Base-by-base conservation (phyloP, 1,139 yeast species). In the Wickerhamomyces sp. region DNA sequence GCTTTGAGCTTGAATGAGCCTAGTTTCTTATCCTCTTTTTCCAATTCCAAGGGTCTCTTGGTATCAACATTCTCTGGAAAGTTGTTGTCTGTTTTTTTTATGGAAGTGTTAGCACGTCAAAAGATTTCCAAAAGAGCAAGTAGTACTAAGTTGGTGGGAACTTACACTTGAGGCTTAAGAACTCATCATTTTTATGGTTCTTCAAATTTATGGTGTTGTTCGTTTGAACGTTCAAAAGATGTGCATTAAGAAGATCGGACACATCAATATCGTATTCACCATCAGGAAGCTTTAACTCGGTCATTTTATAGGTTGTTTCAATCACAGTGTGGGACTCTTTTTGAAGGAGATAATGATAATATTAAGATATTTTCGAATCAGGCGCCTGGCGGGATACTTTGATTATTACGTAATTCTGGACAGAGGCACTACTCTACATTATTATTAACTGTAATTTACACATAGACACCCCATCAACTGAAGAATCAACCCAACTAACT, bases 401-500 rank as follows among this genome's bases (percentile, higher is more conserved):
- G n/a, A n/a, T n/a, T n/a, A n/a, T n/a, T n/a, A n/a, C n/a, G n/a
- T 19, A 19, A 19, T 19, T 19, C 11, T 8, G 7, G 22, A 19
- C n/a, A n/a, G n/a, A n/a, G n/a, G n/a, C n/a, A n/a, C n/a, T n/a
- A n/a, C n/a, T n/a, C n/a, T n/a, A n/a, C n/a, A n/a, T n/a, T n/a
- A n/a, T n/a, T n/a, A n/a, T n/a, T n/a, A n/a, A n/a, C n/a, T n/a
- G n/a, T n/a, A n/a, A n/a, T 11, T 11, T 28, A 21, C 21, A 19
- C 16, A 9, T 9, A 4, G 2, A 5, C 13, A 10, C n/a, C 8
- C 11, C 12, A 14, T 12, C n/a, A 21, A 25, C 16, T 30, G 8
- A 13, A 24, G n/a, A 13, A 6, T 8, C 19, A 16, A n/a, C 5
- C 13, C n/a, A 4, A 10, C 40, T 44, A 65, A 3, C 66, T 68